A percentile compares a stretch with the other conserved stretches of the same genome.
These are phyloP conservation scores for Aureobasidium pullulans DNA, from an alignment of 2,329 filamentous ascomycete genomes.

Conservation along the genomic window DNA sequence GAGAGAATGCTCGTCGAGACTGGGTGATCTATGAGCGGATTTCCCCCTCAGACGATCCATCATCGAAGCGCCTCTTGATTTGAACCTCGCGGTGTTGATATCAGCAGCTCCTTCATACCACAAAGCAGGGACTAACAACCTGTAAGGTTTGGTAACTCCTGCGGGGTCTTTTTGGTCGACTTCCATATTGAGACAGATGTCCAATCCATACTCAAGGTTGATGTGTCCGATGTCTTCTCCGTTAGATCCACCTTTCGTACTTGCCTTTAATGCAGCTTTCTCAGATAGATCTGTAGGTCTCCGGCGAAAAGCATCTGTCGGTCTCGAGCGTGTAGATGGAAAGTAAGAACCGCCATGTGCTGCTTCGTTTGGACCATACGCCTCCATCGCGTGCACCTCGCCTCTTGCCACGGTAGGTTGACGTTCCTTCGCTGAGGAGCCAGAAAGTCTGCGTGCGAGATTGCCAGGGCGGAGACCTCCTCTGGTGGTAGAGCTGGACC, in stretches of 20 bases:
- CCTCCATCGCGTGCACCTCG: conserved; percentile 13
- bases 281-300: conserved; percentile 36
- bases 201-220: conserved; percentile 74
- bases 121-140: conserved; percentile 75
- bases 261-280: conserved; percentile 32
- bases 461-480: conserved; percentile 31
- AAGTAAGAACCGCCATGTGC: conserved; percentile 11
- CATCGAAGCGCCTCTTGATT: conserved; percentile 14
- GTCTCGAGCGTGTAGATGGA: conserved; percentile 19
- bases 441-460: conserved; percentile 36
- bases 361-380: background rate
- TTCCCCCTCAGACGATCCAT: conserved; percentile 18
- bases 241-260: conserved; percentile 45
- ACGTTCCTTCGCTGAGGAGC: conserved; percentile 20
- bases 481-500: conserved; percentile 25
- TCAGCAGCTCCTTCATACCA: conserved; percentile 34
- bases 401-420: conserved; percentile 15
- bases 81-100: conserved; percentile 21
- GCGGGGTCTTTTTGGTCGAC: conserved; percentile 77
- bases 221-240: conserved; percentile 51
- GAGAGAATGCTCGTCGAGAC: background rate
- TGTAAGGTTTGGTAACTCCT: conserved; percentile 81
- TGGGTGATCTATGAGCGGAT: background rate
- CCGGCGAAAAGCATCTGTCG: conserved; percentile 34
- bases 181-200: conserved; percentile 85